Evolutionary conservation across 768 basidiomycete genomes (phyloP).

Genomic region (Saitozyma podzolica): DNA sequence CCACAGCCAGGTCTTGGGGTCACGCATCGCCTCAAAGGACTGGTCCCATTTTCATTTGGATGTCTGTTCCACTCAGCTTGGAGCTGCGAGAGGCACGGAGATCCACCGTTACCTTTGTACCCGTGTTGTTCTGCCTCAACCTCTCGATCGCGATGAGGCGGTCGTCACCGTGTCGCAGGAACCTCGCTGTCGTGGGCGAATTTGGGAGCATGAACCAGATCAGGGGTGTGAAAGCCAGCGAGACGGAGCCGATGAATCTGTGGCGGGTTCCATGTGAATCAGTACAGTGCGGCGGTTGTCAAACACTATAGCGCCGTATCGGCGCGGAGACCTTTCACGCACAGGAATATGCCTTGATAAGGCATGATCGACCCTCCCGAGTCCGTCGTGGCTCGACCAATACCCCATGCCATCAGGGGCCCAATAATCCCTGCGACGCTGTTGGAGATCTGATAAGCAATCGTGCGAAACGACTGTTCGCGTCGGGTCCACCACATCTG

Average conservation of each 20-base stretch:
- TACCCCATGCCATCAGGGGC: conserved; percentile 30
- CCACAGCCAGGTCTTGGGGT: conserved; percentile 30
- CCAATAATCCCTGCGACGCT: conserved; percentile 29
- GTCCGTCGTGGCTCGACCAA: conserved; percentile 18
- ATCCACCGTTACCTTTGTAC: conserved; percentile 37
- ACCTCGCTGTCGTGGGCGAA: conserved; percentile 43
- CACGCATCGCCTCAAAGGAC: no score
- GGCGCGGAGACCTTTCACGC: conserved; percentile 34
- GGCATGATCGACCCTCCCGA: no score
- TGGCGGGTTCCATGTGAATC: no score
- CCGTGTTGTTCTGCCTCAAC: conserved; percentile 45
- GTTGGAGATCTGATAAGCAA: conserved; percentile 50
- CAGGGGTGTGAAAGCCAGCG: conserved; percentile 31
- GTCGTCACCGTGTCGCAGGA: conserved; percentile 44
- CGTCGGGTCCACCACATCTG: no score
- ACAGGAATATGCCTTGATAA: conserved; percentile 45
- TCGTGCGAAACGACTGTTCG: conserved; percentile 22
- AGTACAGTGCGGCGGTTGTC: no score
- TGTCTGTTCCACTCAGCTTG: no score
- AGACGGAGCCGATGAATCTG: no score
- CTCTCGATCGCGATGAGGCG: no score
- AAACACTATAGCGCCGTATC: no score
- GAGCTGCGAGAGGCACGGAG: no score
- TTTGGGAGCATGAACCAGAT: conserved; percentile 42
- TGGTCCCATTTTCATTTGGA: no score